phyloP scores from a whole-genome alignment of 148 eudicot genomes.

The Fagopyrum homotropicum region DNA sequence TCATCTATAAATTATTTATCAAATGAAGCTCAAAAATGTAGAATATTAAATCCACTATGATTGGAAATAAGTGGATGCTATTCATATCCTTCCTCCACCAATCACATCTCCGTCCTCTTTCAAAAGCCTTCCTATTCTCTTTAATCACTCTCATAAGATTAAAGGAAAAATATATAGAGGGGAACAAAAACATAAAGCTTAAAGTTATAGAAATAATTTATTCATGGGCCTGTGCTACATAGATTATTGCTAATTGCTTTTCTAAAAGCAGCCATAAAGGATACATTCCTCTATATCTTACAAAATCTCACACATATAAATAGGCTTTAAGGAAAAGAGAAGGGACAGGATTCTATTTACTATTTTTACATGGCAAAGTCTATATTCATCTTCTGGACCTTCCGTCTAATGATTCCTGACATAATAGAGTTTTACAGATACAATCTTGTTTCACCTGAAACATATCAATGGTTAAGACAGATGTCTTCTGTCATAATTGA shows the following conservation, averaged over 20 bases:
- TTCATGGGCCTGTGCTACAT: slow-evolving; percentile 33
- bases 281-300: slow-evolving; percentile 48
- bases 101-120: slow-evolving; percentile 23
- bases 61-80: slow-evolving; percentile 22
- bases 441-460: slow-evolving; percentile 8
- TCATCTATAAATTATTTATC: slow-evolving; percentile 26
- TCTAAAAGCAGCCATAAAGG: slow-evolving; percentile 41
- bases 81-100: slow-evolving; percentile 29
- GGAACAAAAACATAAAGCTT: slow-evolving; percentile 22
- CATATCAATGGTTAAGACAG: neutral
- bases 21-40: neutral
- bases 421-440: slow-evolving; percentile 6
- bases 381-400: slow-evolving; percentile 13
- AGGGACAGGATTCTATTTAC: slow-evolving; percentile 32
- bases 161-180: slow-evolving; percentile 21
- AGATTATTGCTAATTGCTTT: slow-evolving; percentile 50
- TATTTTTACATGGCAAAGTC: slow-evolving; percentile 23
- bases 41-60: slow-evolving; percentile 54
- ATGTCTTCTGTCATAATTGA: slow-evolving; percentile 28
- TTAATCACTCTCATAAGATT: slow-evolving; percentile 31
- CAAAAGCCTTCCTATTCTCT: slow-evolving; percentile 28
- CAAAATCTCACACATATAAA: slow-evolving; percentile 36
- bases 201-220: slow-evolving; percentile 42
- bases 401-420: slow-evolving; percentile 20
- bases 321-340: slow-evolving; percentile 24